Conservation (phyloP, 139 green algal genomes). For the Volvox reticuliferus region DNA sequence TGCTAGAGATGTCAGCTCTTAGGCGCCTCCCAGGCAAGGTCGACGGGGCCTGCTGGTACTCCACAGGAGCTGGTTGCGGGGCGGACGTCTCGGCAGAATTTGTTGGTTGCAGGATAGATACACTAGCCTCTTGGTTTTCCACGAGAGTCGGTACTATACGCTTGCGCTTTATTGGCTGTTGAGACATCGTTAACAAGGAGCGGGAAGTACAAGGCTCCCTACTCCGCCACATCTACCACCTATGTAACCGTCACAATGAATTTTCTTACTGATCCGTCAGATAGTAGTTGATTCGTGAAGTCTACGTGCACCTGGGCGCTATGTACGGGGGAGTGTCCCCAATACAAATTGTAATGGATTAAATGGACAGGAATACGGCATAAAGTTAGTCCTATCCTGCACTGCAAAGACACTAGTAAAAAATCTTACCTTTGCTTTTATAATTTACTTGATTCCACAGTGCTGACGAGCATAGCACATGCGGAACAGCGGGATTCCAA, state of each 20-base stretch:
- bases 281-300: too few species aligned
- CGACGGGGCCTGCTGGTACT: not conserved
- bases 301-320: too few species aligned
- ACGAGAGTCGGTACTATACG: conserved; percentile 12
- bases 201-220: not conserved
- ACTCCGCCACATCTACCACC: not conserved
- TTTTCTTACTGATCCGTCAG: too few species aligned
- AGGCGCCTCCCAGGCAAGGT: conserved; percentile 28
- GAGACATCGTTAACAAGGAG: not conserved
- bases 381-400: too few species aligned
- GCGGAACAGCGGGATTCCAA: conserved; percentile 1
- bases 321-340: too few species aligned
- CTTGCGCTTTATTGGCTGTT: conserved; percentile 7
- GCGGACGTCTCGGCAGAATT: not conserved
- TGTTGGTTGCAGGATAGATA: not conserved
- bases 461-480: not conserved
- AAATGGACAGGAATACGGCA: too few species aligned
- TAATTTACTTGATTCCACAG: too few species aligned
- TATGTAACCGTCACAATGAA: too few species aligned
- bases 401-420: too few species aligned
- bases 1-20: not conserved
- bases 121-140: not conserved
- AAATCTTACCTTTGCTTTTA: too few species aligned
- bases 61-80: too few species aligned
- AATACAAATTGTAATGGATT: too few species aligned